Conservation (phyloP, 495 filamentous ascomycete species). For the Bacidia rubella region DNA sequence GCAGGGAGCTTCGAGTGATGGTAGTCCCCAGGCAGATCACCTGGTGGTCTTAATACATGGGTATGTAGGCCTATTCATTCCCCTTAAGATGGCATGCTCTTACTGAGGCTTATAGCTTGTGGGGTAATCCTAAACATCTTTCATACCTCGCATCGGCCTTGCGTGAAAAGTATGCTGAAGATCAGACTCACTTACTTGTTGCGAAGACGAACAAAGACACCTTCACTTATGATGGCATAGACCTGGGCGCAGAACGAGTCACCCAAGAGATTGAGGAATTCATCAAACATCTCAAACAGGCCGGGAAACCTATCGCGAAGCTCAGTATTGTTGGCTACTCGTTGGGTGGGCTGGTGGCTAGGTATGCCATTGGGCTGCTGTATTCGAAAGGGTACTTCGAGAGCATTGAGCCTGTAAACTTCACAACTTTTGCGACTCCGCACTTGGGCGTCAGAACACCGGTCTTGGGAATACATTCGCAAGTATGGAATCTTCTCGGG, state of each 20-base stretch:
- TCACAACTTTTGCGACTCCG: slow-evolving; percentile 82
- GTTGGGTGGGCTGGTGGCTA: slow-evolving; percentile 66
- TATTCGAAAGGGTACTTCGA: slow-evolving; percentile 69
- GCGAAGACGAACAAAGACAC: slow-evolving; percentile 67
- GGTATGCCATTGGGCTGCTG: slow-evolving; percentile 79
- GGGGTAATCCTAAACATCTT: slow-evolving; percentile 86
- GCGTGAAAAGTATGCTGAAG: slow-evolving; percentile 46
- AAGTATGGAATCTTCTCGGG: slow-evolving; percentile 71
- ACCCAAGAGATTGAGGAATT: slow-evolving; percentile 78
- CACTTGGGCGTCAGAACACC: slow-evolving; percentile 79
- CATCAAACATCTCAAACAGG: slow-evolving; percentile 46
- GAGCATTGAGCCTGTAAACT: slow-evolving; percentile 72
- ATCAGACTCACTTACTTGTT: slow-evolving; percentile 57
- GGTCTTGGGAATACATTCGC: slow-evolving; percentile 46
- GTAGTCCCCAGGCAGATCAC: slow-evolving; percentile 41
- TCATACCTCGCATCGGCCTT: slow-evolving; percentile 54
- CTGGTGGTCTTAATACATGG: slow-evolving; percentile 93
- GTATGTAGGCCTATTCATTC: slow-evolving; percentile 32
- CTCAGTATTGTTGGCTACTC: slow-evolving; percentile 84
- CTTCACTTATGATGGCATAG: slow-evolving; percentile 91
- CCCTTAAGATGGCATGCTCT: background rate
- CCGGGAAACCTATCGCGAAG: slow-evolving; percentile 61
- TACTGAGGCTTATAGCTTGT: slow-evolving; percentile 41
- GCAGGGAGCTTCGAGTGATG: background rate
- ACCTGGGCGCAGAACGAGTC: slow-evolving; percentile 78